A percentile compares a stretch with the other conserved stretches of the same genome.
These are phyloP conservation scores for Amborella trichopoda DNA, from an alignment of 164 flowering plant genomes.

Conservation along the genomic window DNA sequence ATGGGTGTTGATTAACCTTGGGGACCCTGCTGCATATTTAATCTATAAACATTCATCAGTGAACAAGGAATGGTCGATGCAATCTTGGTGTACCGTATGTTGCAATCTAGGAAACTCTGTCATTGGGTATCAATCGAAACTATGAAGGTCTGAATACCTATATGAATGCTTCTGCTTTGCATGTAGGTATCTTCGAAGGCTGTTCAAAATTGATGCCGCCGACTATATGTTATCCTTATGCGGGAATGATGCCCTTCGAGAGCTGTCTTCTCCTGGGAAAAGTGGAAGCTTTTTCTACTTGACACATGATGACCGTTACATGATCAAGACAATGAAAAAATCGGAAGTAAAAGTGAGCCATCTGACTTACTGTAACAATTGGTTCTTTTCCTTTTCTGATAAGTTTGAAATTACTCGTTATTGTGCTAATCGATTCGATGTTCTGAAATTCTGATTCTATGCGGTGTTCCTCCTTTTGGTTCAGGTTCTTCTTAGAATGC, in stretches of 20 bases:
- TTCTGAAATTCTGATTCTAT: neutral
- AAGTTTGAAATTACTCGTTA: neutral
- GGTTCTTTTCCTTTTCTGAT: neutral
- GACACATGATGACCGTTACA: constrained; percentile 73
- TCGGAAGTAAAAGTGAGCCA: constrained; percentile 68
- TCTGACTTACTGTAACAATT: neutral
- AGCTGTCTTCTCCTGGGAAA: constrained; percentile 96
- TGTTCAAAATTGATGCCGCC: constrained; percentile 87
- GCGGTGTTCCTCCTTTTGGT: constrained; percentile 2
- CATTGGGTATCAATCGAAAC: neutral
- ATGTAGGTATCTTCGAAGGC: constrained; percentile 67
- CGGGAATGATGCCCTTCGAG: constrained; percentile 90
- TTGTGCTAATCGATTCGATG: neutral
- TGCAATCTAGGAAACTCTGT: neutral
- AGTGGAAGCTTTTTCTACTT: constrained; percentile 93
- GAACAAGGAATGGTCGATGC: neutral
- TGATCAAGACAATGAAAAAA: constrained; percentile 85
- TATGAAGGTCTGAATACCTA: neutral
- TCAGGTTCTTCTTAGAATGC: constrained; percentile 82
- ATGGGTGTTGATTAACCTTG: neutral
- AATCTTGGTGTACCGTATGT: neutral
- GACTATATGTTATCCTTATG: constrained; percentile 96
- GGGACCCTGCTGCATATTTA: no score
- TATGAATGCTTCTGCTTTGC: neutral
- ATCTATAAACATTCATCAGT: neutral